These are phyloP conservation scores for Fusarium floridanum DNA, from an alignment of 2,329 filamentous ascomycete genomes.

Conservation along the genomic window DNA sequence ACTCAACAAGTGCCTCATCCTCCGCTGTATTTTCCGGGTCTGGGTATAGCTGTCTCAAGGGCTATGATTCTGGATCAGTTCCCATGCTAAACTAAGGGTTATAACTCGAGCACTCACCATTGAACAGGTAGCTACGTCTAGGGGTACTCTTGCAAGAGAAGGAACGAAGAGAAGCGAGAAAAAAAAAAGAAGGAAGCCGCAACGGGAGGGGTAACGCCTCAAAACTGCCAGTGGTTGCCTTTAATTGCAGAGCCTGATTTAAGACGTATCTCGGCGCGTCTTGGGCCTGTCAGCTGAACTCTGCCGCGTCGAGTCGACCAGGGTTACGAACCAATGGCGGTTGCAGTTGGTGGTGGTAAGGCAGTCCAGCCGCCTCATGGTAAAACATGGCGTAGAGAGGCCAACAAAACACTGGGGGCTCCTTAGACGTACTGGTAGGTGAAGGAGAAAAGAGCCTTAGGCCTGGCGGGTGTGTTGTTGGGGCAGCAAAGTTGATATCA, in stretches of 20 bases:
- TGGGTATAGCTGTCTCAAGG: not conserved
- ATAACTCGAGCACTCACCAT: not conserved
- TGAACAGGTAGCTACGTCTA: not conserved
- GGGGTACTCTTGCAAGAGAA: too few relatives aligned
- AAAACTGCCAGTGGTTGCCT: not conserved
- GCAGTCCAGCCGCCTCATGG: not conserved
- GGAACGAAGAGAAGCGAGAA: too few relatives aligned
- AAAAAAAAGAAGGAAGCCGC: not conserved
- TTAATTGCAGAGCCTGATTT: not conserved
- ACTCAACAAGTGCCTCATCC: not conserved
- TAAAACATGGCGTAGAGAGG: not conserved
- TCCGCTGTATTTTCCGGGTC: not conserved
- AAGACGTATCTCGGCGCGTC: not conserved
- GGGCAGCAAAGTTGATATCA: not conserved
- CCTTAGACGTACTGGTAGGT: rapidly evolving
- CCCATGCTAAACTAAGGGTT: not conserved
- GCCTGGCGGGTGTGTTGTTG: not conserved
- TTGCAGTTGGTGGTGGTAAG: not conserved
- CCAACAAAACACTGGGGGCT: not conserved
- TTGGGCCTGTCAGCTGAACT: not conserved
- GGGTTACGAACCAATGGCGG: not conserved
- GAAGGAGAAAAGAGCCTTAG: not conserved
- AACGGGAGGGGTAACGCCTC: not conserved
- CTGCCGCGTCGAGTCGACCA: not conserved
- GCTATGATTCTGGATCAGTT: not conserved